These are phyloP conservation scores for Tulasnella calospora DNA, from an alignment of 768 basidiomycete genomes.

Conservation along the genomic window DNA sequence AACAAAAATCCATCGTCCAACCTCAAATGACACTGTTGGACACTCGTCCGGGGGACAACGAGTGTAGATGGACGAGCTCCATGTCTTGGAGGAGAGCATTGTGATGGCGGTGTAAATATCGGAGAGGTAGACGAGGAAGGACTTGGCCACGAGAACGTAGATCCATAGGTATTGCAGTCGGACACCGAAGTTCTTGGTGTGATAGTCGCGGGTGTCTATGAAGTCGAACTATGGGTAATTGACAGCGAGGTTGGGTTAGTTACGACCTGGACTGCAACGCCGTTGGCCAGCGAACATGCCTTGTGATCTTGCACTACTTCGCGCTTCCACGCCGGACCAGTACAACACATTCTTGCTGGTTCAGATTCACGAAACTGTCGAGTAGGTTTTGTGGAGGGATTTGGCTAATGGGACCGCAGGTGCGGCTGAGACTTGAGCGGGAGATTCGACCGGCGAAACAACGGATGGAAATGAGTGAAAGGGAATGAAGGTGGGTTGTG, in stretches of 20 bases:
- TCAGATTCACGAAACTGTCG: neutral
- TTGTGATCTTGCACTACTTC: conserved; percentile 98
- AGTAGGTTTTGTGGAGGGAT: neutral
- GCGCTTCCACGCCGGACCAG: conserved; percentile 86
- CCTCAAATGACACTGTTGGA: conserved; percentile 70
- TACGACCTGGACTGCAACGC: neutral
- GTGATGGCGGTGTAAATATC: conserved; percentile 98
- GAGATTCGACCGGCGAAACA: neutral
- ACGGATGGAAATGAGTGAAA: neutral
- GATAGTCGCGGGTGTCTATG: conserved; percentile 85
- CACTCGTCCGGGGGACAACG: conserved; percentile 62
- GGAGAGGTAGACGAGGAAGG: conserved; percentile 91
- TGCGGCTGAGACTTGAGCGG: neutral
- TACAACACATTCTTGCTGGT: conserved; percentile 50
- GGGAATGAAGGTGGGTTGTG: neutral
- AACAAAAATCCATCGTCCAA: conserved; percentile 94
- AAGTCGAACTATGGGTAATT: conserved; percentile 79
- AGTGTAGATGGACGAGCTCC: conserved; percentile 88
- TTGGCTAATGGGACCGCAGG: neutral
- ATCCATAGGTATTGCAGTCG: conserved; percentile 86
- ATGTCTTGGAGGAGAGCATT: conserved; percentile 84
- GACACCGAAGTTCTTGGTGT: conserved; percentile 78
- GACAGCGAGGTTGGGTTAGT: neutral
- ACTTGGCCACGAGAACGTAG: conserved; percentile 90
- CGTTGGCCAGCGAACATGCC: conserved; percentile 44